Percentiles rank a stretch among this genome's conserved stretches.
These are phyloP conservation scores for Venturia oleaginea DNA, from an alignment of 2,329 filamentous ascomycete species.

Conservation along the genomic window DNA sequence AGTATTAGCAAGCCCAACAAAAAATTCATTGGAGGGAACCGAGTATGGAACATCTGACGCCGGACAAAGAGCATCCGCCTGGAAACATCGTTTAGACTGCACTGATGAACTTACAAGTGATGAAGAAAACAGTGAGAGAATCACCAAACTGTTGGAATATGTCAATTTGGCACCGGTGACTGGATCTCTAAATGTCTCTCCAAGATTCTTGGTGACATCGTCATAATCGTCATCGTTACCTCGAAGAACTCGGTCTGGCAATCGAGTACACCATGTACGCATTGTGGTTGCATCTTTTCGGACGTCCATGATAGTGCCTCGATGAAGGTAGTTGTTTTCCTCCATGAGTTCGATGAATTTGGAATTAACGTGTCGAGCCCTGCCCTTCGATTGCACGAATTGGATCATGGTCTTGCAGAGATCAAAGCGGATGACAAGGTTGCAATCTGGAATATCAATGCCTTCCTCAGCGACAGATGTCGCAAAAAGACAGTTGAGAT, in stretches of 20 bases:
- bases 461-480: conserved; percentile 59
- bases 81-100: background rate
- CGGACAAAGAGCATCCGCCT: too few species aligned
- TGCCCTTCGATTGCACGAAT: conserved; percentile 86
- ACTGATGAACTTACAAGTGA: conserved; percentile 74
- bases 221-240: conserved; percentile 51
- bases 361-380: conserved; percentile 70
- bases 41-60: too few species aligned
- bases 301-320: conserved; percentile 48
- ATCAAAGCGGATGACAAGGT: conserved; percentile 68
- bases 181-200: conserved; percentile 51
- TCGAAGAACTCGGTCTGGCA: conserved; percentile 65
- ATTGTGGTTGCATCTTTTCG: conserved; percentile 52
- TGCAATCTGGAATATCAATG: conserved; percentile 57
- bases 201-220: conserved; percentile 42
- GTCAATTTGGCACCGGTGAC: conserved; percentile 69
- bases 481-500: conserved; percentile 53
- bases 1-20: background rate
- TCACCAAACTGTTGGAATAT: conserved; percentile 61
- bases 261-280: conserved; percentile 62
- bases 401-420: conserved; percentile 85
- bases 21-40: too few species aligned
- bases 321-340: conserved; percentile 53
- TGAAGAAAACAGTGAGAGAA: conserved; percentile 65
- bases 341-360: conserved; percentile 82